These are phyloP conservation scores for Blepharisma stoltei DNA, from an alignment of 73 alveolate species.

Conservation along the genomic window DNA sequence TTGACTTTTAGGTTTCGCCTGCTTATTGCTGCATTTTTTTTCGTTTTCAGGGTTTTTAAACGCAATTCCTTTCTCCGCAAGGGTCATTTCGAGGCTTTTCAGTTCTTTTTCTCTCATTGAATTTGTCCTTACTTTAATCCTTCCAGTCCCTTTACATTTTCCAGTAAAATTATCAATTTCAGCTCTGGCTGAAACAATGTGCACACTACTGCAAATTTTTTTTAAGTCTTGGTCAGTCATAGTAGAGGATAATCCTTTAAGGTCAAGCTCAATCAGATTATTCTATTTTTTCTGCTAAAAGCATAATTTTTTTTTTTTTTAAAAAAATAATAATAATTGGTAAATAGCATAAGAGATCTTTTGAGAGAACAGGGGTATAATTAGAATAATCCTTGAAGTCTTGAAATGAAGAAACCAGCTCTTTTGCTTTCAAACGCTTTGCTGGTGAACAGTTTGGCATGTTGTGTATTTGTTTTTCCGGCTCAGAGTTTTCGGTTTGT, in stretches of 20 bases:
- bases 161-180: slow-evolving; percentile 30
- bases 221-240: neutral
- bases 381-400: too few relatives aligned
- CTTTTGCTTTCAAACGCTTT: neutral
- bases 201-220: slow-evolving; percentile 18
- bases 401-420: too few relatives aligned
- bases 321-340: too few relatives aligned
- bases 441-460: neutral
- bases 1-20: too few relatives aligned
- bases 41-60: too few relatives aligned
- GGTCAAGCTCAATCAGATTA: slow-evolving; percentile 6
- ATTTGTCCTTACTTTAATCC: slow-evolving; percentile 24
- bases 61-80: too few relatives aligned
- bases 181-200: neutral
- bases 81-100: too few relatives aligned
- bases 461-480: neutral
- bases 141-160: slow-evolving; percentile 17
- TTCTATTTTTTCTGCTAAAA: too few relatives aligned
- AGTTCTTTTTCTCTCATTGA: neutral
- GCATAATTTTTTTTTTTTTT: too few relatives aligned
- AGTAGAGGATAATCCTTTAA: neutral
- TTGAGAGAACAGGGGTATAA: too few relatives aligned
- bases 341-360: too few relatives aligned
- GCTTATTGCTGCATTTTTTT: too few relatives aligned
- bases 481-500: slow-evolving; percentile 8